Evolutionary conservation across 495 filamentous ascomycete species (phyloP), one percentile per base, ranked within the genome.

Genomic region (Penicillium silybi): DNA sequence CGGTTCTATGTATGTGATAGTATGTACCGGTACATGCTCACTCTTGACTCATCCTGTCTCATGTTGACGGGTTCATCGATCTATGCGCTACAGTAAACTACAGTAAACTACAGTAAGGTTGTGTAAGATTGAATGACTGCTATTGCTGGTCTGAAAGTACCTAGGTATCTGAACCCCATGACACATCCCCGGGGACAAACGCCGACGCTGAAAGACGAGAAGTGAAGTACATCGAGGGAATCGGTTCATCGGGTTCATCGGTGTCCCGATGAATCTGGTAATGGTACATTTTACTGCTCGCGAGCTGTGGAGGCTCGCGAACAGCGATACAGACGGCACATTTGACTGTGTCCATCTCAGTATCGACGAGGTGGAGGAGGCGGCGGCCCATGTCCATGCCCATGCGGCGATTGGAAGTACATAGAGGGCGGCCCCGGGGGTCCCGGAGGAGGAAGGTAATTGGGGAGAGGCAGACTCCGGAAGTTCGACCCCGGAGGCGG

Each of bases 401-500:
- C 50, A 13, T 50, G 59, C 3, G 56, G 61, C 6, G 58, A 49
- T 32, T 53, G 56, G 17, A 53, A 65, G 29, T 65, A 65, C 37
- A 65, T 25, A 1, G 53, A 53, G 20, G 54, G 52, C 23, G 47
- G 49, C 13, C 47, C 56, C 29, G 48, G 48, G 13, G 48, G 60
- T 23, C 53, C 54, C n/a, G 60, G 59, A 29, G 51, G 56, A 20
- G 56, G 56, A 41, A 68, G 29, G 46, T 65, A 74, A 18, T 56
- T 54, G 1, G 68, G 69, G 17, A 66, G 47, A 11, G 70, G 68
- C 39, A 70, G 62, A 13, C 64, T 60, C 13, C 60, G 63, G 44
- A 75, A 73, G 50, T 72, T 71, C 0, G 70, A 73, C 7, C 71
- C 71, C 17, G 67, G 67, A 7, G 72, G 72, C 18, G 72, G 72